Evolutionary conservation across 805 yeast species (phyloP).

Genomic region (Maudiozyma barnettii): DNA sequence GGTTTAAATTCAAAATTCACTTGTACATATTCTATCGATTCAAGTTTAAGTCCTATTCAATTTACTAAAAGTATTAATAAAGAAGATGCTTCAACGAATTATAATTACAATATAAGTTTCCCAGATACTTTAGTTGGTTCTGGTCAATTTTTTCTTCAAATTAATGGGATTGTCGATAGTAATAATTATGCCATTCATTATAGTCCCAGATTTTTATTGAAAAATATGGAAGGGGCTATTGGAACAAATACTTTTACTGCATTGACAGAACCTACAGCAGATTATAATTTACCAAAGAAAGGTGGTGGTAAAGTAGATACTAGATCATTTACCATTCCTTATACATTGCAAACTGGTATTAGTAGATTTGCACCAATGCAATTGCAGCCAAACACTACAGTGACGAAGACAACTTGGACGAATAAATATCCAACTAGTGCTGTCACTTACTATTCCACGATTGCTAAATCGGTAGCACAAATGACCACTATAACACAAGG

Average conservation of each 20-base stretch:
- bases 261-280: slow-evolving; percentile 35
- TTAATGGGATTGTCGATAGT: slow-evolving; percentile 36
- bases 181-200: slow-evolving; percentile 52
- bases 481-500: slow-evolving; percentile 74
- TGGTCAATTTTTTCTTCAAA: slow-evolving; percentile 70
- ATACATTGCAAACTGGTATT: slow-evolving; percentile 67
- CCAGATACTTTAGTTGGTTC: slow-evolving; percentile 39
- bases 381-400: slow-evolving; percentile 63
- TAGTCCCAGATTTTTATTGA: slow-evolving; percentile 52
- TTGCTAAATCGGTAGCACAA: slow-evolving; percentile 26
- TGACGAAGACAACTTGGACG: slow-evolving; percentile 61
- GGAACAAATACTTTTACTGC: slow-evolving; percentile 40
- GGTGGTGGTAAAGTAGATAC: slow-evolving; percentile 35
- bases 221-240: slow-evolving; percentile 61
- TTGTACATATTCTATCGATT: slow-evolving; percentile 29
- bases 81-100: slow-evolving; percentile 20
- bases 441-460: slow-evolving; percentile 48
- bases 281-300: slow-evolving; percentile 24
- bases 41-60: slow-evolving; percentile 23
- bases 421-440: slow-evolving; percentile 60
- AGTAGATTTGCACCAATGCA: slow-evolving; percentile 91
- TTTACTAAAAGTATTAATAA: slow-evolving; percentile 10
- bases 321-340: slow-evolving; percentile 56
- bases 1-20: slow-evolving; percentile 48
- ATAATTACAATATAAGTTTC: slow-evolving; percentile 33